Evolutionary conservation across 2,329 filamentous ascomycete species (phyloP).

Genomic region (Elsinoe perseae): DNA sequence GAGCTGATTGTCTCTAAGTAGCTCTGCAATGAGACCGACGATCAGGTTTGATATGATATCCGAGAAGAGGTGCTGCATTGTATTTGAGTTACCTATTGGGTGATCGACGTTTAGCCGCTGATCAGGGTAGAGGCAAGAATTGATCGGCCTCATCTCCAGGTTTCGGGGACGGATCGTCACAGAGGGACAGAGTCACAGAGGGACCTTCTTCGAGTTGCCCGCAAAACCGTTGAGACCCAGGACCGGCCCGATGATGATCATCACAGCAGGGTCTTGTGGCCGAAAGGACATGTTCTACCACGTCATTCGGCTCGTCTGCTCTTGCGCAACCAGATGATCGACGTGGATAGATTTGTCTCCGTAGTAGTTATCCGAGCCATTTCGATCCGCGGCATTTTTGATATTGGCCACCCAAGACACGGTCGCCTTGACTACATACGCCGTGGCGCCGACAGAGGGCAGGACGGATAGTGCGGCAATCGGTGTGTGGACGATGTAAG

Average conservation of each 20-base stretch:
- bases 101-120: conserved; percentile 1
- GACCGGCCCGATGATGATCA: neutral
- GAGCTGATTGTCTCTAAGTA: neutral
- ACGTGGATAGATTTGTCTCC: neutral
- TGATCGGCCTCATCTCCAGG: conserved; percentile 10
- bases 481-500: neutral
- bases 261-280: neutral
- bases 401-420: neutral
- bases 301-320: neutral
- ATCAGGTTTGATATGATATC: neutral
- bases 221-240: neutral
- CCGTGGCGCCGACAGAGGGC: neutral
- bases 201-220: neutral
- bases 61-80: neutral
- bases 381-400: neutral
- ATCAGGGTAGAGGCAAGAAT: conserved; percentile 2
- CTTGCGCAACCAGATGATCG: conserved; percentile 10
- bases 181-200: too few relatives aligned
- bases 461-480: conserved; percentile 4
- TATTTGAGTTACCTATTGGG: neutral
- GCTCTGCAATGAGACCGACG: neutral
- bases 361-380: neutral
- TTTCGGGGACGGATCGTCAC: neutral
- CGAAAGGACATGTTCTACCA: neutral
- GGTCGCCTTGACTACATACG: neutral